Evolutionary conservation across 768 basidiomycete species (phyloP), one percentile per base, ranked within the genome.

Genomic region (Agrocybe chaxingu): DNA sequence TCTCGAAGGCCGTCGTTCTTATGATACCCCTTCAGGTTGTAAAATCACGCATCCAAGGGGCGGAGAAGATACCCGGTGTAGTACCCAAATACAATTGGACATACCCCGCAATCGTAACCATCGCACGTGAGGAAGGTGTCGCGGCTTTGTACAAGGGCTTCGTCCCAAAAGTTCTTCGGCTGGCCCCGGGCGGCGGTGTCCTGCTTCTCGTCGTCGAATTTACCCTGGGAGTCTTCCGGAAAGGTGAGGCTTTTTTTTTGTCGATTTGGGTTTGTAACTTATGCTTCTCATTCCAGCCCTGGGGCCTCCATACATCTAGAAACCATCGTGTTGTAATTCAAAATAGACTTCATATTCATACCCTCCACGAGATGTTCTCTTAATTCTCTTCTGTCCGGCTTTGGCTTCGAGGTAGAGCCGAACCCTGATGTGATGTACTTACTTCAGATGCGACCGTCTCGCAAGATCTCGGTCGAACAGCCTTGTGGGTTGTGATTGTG

Each of bases 161-260:
- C 68, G 76, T 89, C 11, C 96, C 96, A 29, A 99, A 99, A 68
- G 94, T 97, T 3, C 78, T 98, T 38, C 82, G 96, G 57, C 79
- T 99, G 19, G 96, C 95, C 9, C 96, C 96, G 0, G 96, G 96
- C 39, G 96, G 96, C 45, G 96, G 96, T 66, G 87, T 99, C 9
- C 69, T 99, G 30, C 73, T 99, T 29, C 79, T 99, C 32, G 95
- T 95, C n/a, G 92, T 95, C 12, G 92, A 94, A 67, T 84, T 89
- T 54, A 92, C 89, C 2, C 67, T 93, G 35, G 82, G 78, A 13
- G 60, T 88, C 50, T 92, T 95, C 67, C 81, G 92, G 56, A 74
- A 82, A 61, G 79, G 89, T 89, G 54, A 16, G 73, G 62, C 8
- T 19, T 47, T 49, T 47, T 49, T 33, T 33, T 30, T 44, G 40